Conservation (phyloP, 2,329 filamentous ascomycete species). For the Dothideomycetes sp. region DNA sequence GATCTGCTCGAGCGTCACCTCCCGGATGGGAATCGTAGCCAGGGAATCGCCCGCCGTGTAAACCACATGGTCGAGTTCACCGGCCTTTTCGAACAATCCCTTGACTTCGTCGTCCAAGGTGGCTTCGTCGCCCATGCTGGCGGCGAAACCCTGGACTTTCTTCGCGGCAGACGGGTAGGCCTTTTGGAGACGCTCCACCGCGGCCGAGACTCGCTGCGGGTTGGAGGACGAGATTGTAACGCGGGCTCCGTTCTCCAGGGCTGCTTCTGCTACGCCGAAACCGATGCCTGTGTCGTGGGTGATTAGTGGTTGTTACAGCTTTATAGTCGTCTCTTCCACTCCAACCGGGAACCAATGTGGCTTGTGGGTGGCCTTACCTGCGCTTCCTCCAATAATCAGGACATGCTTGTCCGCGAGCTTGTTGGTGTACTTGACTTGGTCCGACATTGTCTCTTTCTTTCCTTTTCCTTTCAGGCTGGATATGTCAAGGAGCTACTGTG, state of each 20-base stretch:
- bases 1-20: conserved; percentile 30
- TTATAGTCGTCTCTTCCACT: no score
- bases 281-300: conserved; percentile 53
- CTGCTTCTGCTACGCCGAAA: conserved; percentile 47
- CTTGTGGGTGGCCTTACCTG: no score
- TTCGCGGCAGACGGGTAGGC: conserved; percentile 31
- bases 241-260: conserved; percentile 42
- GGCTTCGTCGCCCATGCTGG: conserved; percentile 36
- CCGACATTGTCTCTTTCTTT: conserved; percentile 20
- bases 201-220: conserved; percentile 34
- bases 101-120: conserved; percentile 38
- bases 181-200: conserved; percentile 33
- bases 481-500: no score
- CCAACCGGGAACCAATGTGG: no score
- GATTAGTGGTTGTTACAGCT: no score
- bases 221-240: conserved; percentile 52
- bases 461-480: no score
- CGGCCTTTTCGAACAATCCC: conserved; percentile 29
- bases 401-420: conserved; percentile 37
- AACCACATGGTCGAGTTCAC: conserved; percentile 44
- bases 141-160: conserved; percentile 32
- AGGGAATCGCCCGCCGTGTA: conserved; percentile 45
- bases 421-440: conserved; percentile 34
- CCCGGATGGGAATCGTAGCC: conserved; percentile 27
- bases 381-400: conserved; percentile 52